Percentiles rank a stretch among this genome's conserved stretches.
Evolutionary conservation across 75 land plant species (phyloP).

Genomic region (Pinus tabuliformis): DNA sequence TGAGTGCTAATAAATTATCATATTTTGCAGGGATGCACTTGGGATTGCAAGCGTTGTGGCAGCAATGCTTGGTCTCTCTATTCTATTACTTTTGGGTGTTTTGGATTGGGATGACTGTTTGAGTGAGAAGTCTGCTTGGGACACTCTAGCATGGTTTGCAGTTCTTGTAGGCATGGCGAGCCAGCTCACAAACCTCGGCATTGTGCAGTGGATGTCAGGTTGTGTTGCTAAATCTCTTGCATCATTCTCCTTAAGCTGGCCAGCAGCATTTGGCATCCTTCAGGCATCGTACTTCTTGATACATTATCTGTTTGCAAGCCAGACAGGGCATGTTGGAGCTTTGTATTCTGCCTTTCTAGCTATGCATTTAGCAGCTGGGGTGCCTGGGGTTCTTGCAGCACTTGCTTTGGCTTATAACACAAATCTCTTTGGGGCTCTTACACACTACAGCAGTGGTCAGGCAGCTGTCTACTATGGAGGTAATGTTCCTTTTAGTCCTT

Average conservation of each 20-base stretch:
- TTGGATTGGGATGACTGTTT: slow-evolving; percentile 98
- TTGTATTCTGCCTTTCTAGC: slow-evolving; percentile 95
- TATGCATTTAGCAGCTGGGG: slow-evolving; percentile 96
- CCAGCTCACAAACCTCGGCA: slow-evolving; percentile 87
- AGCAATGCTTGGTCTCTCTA: slow-evolving; percentile 98
- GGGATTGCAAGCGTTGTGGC: slow-evolving; percentile 96
- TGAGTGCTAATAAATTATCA: neutral
- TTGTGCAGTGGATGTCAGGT: slow-evolving; percentile 92
- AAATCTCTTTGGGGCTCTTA: slow-evolving; percentile 97
- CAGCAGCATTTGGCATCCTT: slow-evolving; percentile 82
- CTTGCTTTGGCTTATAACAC: slow-evolving; percentile 95
- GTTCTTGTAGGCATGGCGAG: slow-evolving; percentile 99
- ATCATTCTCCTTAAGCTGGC: slow-evolving; percentile 94
- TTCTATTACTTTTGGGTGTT: slow-evolving; percentile 82
- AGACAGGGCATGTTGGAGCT: slow-evolving; percentile 99
- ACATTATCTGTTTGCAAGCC: slow-evolving; percentile 98
- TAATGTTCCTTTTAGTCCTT: slow-evolving; percentile 18
- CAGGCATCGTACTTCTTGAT: slow-evolving; percentile 90
- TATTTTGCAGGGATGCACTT: slow-evolving; percentile 65
- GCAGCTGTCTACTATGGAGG: slow-evolving; percentile 99
- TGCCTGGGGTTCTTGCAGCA: slow-evolving; percentile 91
- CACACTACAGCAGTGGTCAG: slow-evolving; percentile 99
- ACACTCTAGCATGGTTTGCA: slow-evolving; percentile 99
- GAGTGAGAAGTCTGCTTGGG: slow-evolving; percentile 99
- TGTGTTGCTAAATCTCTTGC: slow-evolving; percentile 78